phyloP scores from a whole-genome alignment of 2,329 filamentous ascomycete species.

The Tricladium varicosporioides region DNA sequence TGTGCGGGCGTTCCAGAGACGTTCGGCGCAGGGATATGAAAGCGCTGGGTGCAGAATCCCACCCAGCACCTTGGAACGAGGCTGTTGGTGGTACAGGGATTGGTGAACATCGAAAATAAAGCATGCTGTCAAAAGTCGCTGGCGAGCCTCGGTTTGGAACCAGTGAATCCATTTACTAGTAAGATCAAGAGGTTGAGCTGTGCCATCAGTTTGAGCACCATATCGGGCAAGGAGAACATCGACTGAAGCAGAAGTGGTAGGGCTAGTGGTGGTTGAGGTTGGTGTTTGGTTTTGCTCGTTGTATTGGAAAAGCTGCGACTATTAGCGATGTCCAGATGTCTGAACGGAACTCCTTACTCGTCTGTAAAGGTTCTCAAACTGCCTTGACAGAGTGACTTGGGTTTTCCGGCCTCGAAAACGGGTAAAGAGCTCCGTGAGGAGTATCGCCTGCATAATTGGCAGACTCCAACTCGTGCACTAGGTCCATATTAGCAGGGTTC shows the following conservation, averaged over 20 bases:
- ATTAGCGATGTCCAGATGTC: background rate
- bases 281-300: constrained; percentile 16
- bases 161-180: constrained; percentile 46
- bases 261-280: constrained; percentile 15
- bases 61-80: constrained; percentile 21
- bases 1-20: constrained; percentile 49
- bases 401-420: constrained; percentile 31
- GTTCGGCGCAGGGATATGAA: constrained; percentile 34
- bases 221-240: constrained; percentile 21
- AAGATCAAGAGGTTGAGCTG: constrained; percentile 11
- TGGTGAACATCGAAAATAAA: constrained; percentile 57
- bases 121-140: constrained; percentile 54
- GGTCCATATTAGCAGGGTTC: constrained; percentile 1
- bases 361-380: constrained; percentile 29
- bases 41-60: constrained; percentile 17
- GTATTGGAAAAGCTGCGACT: constrained; percentile 19
- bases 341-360: constrained; percentile 23
- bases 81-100: constrained; percentile 51
- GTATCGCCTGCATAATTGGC: constrained; percentile 32
- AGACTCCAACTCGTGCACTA: constrained; percentile 27
- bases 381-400: constrained; percentile 24
- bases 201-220: constrained; percentile 9
- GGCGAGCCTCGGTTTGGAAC: constrained; percentile 50
- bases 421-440: constrained; percentile 33
- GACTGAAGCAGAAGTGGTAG: constrained; percentile 15